Conservation (phyloP, 768 basidiomycete genomes). For the Naganishia vishniacii region DNA sequence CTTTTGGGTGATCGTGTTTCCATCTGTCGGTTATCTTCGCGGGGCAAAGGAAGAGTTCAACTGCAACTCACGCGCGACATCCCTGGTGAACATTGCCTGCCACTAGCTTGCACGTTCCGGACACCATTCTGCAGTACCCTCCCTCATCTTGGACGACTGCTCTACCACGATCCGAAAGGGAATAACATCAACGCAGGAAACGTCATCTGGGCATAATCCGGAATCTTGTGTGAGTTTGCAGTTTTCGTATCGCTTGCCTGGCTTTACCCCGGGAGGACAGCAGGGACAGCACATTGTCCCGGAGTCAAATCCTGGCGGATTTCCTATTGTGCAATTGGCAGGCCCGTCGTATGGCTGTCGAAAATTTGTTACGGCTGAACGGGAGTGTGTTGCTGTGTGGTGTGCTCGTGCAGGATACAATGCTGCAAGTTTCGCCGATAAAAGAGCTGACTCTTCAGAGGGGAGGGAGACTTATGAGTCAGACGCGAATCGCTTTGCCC, state of each 20-base stretch:
- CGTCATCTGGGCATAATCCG: constrained; percentile 15
- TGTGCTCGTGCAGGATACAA: too few species aligned
- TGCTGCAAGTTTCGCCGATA: too few species aligned
- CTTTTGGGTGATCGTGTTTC: constrained; percentile 14
- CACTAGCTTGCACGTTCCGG: background rate
- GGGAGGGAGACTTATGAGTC: too few species aligned
- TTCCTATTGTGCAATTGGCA: too few species aligned
- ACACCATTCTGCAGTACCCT: background rate
- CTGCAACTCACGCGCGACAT: background rate
- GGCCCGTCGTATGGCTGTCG: too few species aligned
- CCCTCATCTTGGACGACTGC: background rate
- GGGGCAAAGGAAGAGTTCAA: background rate
- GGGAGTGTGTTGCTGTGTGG: too few species aligned
- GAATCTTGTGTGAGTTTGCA: background rate
- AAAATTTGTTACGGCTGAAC: too few species aligned
- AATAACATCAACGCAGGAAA: constrained; percentile 10
- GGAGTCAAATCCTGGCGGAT: too few species aligned
- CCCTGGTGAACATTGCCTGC: background rate
- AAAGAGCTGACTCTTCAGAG: too few species aligned
- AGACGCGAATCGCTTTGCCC: too few species aligned
- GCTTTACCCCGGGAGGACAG: background rate
- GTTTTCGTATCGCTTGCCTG: background rate
- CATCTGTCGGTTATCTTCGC: background rate
- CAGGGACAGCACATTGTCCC: too few species aligned
- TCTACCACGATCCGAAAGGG: background rate